Percentiles rank a stretch among this genome's conserved stretches.
phyloP scores from a whole-genome alignment of 2,329 filamentous ascomycete species.

The Whalleya microplaca region DNA sequence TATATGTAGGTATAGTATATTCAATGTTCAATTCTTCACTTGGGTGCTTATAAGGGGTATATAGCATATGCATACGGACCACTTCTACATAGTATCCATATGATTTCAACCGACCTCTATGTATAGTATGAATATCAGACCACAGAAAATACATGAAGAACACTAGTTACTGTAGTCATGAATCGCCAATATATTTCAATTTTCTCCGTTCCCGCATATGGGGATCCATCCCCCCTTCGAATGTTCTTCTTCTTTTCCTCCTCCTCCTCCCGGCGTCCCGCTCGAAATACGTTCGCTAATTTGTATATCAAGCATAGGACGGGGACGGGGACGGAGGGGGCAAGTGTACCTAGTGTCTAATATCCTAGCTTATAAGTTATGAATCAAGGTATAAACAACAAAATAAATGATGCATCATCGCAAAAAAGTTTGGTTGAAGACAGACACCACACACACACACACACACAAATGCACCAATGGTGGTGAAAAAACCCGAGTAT shows the following conservation, averaged over 20 bases:
- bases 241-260: too few species aligned
- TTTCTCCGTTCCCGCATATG: conserved; percentile 1
- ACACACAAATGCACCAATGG: not conserved
- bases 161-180: too few species aligned
- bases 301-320: conserved; percentile 18
- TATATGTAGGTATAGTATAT: too few species aligned
- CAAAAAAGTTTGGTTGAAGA: too few species aligned
- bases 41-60: too few species aligned
- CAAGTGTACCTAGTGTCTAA: conserved; percentile 7
- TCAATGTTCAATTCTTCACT: too few species aligned
- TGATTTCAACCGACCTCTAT: not conserved
- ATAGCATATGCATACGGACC: too few species aligned
- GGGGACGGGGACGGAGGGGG: too few species aligned
- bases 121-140: not conserved
- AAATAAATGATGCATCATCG: conserved; percentile 1
- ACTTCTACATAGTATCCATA: too few species aligned
- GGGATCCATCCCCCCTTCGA: not conserved
- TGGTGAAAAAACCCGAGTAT: conserved; percentile 13
- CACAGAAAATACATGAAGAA: too few species aligned
- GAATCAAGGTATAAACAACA: conserved; percentile 22
- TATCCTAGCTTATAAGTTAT: conserved; percentile 24
- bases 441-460: not conserved
- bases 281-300: conserved; percentile 10
- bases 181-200: conserved; percentile 4
- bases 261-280: conserved; percentile 1